Evolutionary conservation across 768 basidiomycete genomes (phyloP), one percentile per base, ranked within the genome.

Genomic region (Agaricus sinodeliciosus): DNA sequence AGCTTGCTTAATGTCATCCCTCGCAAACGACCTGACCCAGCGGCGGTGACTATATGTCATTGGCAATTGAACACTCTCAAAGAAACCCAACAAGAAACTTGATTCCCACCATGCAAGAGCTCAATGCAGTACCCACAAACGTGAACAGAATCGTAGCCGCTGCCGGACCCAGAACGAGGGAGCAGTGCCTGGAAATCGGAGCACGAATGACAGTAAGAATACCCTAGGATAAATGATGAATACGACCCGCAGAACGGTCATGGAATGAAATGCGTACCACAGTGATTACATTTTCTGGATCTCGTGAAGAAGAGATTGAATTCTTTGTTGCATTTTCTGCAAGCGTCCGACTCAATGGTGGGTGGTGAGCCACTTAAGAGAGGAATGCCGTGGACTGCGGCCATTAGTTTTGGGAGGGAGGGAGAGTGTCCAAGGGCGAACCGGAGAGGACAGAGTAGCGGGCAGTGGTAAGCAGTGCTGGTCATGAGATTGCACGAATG

Each of bases 51-150:
- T 91, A 58, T 37, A 28, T 8, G 31, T 35, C 44, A 19, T 31
- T n/a, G 42, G 13, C 26, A 18, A 53, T 58, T 49, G 43, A 31
- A 31, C 8, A 42, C 28, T 43, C 9, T 58, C 46, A 45, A 22
- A 35, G 9, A 41, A 28, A 49, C 41, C 25, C 26, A 58, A 26
- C 41, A 44, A 25, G 18, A 16, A 15, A 31, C 22, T 18, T 42
- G 15, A 40, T 58, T 64, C 80, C 48, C 63, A 90, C 89, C 77
- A 27, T 66, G 80, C 37, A 91, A 66, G 58, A 76, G 72, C 49
- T 90, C 87, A 48, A 88, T 81, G 65, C 89, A 91, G 63, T 71
- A 87, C 0, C 72, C 83, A 60, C 89, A 91, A 31, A 91, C 89
- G 25, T 73, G 67, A 56, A 79, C 76, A 7, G 70, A 61, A 60